Evolutionary conservation across 768 basidiomycete genomes (phyloP), one percentile per base, ranked within the genome.

Genomic region (Rhodotorula toruloides): DNA sequence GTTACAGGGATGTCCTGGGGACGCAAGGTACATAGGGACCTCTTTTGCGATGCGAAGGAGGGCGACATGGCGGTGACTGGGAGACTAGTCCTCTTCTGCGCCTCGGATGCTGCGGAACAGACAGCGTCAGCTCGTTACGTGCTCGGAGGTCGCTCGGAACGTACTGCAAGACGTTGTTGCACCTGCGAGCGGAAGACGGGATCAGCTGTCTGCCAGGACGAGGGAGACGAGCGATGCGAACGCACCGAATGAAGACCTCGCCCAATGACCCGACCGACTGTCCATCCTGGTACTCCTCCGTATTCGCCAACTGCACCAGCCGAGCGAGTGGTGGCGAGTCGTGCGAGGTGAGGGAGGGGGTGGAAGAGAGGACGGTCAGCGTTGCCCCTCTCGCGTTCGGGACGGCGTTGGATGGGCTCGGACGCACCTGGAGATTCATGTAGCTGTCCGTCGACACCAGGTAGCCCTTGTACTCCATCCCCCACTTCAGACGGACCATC

Each of bases 391-490:
- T n/a, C n/a, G n/a, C n/a, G n/a, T n/a, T n/a, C n/a, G n/a, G n/a
- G n/a, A n/a, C n/a, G 16, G 32, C 44, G 56, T 25, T 40, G 14
- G 29, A 29, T 21, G 40, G 25, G 37, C 6, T n/a, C n/a, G n/a
- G 29, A 31, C 56, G 13, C 21, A 90, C 94, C 83, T 99, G 96
- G 53, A 99, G 84, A 78, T 99, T 99, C 96, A 98, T 98, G 81
- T 96, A 99, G 19, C 91, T 91, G 79, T 99, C 96, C 12, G 96
- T 97, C 75, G 90, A 93, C 72, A 99, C 96, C 70, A 99, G 84
- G 81, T 96, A 99, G 48, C 96, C 96, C 81, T 92, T 96, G 83
- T 98, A 98, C 77, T 98, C 92, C 56, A 97, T 83, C 68, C 96
- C 96, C 96, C 96, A 99, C 81, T 99, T 99, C 76, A 99, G 84